Evolutionary conservation across 2,329 filamentous ascomycete species (phyloP).

Genomic region (Anisogramma anomala): DNA sequence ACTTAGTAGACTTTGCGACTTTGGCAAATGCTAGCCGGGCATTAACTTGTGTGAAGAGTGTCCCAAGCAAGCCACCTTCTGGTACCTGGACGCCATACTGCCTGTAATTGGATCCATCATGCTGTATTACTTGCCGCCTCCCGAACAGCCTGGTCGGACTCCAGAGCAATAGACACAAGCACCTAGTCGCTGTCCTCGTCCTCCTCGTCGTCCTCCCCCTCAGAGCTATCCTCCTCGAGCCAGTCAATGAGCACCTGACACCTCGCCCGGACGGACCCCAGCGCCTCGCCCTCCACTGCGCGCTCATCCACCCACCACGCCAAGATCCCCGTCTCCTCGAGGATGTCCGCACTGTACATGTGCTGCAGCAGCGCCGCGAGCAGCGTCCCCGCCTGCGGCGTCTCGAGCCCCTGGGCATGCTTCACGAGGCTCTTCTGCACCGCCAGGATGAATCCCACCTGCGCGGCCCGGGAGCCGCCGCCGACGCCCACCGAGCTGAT

Average conservation of each 20-base stretch:
- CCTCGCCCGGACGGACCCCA: slow-evolving; percentile 60
- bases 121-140: no score
- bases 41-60: no score
- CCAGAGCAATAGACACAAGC: not conserved
- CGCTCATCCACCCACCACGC: slow-evolving; percentile 75
- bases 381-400: slow-evolving; percentile 43
- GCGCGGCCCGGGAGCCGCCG: slow-evolving; percentile 58
- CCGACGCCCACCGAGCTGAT: slow-evolving; percentile 49
- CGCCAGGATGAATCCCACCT: slow-evolving; percentile 73
- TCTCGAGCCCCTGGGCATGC: slow-evolving; percentile 37
- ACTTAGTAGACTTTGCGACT: no score
- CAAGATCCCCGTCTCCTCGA: slow-evolving; percentile 81
- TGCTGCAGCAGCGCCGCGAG: slow-evolving; percentile 72
- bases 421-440: slow-evolving; percentile 69
- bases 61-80: no score
- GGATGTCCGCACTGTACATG: slow-evolving; percentile 69
- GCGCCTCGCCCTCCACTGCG: slow-evolving; percentile 53
- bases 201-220: slow-evolving; percentile 56
- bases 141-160: not conserved
- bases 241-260: slow-evolving; percentile 74
- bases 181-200: slow-evolving; percentile 32
- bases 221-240: slow-evolving; percentile 64
- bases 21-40: no score
- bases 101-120: no score
- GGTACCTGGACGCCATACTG: no score